These are phyloP conservation scores for Mortierella sp. DNA, from an alignment of 371 early-diverging fungal species.

Conservation along the genomic window DNA sequence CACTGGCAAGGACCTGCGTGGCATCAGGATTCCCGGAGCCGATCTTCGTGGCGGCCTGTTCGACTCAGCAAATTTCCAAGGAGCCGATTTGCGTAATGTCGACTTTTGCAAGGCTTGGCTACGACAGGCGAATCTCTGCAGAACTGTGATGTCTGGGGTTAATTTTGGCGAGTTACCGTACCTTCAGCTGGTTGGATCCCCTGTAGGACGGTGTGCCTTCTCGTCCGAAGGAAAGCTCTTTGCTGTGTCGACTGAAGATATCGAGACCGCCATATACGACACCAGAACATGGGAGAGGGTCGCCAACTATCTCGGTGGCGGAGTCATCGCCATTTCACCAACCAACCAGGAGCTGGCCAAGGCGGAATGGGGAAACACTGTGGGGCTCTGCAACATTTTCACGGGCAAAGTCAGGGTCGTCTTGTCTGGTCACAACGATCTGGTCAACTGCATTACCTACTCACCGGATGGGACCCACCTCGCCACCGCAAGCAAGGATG, in stretches of 20 bases:
- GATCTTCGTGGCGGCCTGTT: background rate
- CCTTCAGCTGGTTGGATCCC: no score
- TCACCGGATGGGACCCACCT: background rate
- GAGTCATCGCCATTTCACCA: background rate
- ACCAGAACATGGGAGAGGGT: background rate
- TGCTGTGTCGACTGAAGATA: background rate
- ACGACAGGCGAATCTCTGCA: background rate
- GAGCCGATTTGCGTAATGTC: background rate
- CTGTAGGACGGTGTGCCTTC: background rate
- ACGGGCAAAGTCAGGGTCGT: background rate
- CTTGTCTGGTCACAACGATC: background rate
- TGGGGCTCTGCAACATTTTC: background rate
- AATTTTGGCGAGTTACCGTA: background rate
- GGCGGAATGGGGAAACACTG: background rate
- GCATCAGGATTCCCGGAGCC: background rate
- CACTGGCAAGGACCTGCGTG: background rate
- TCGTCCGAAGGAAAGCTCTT: background rate
- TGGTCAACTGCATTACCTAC: background rate
- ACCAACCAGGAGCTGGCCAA: background rate
- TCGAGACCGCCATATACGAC: background rate
- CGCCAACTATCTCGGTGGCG: background rate
- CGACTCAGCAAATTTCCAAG: background rate
- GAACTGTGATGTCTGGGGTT: background rate
- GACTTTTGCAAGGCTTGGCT: background rate
- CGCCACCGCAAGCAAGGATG: background rate